A percentile compares a stretch with the other conserved stretches of the same genome.
These are phyloP conservation scores for Massariosphaeria phaeospora DNA, from an alignment of 495 filamentous ascomycete genomes.

Conservation along the genomic window DNA sequence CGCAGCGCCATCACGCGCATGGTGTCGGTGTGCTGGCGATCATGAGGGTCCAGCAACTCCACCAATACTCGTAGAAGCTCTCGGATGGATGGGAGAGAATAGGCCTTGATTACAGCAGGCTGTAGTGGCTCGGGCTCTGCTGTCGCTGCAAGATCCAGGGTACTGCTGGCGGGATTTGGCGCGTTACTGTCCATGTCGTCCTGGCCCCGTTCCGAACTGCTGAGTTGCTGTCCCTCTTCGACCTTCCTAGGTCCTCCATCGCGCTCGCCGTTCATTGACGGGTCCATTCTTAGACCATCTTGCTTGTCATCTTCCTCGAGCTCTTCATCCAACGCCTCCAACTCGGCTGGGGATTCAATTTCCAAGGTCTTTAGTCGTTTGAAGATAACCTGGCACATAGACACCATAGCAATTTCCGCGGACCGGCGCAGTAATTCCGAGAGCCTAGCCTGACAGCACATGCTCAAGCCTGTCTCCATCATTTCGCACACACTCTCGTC, in stretches of 20 bases:
- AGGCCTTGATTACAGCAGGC: conserved; percentile 66
- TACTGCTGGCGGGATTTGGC: conserved; percentile 29
- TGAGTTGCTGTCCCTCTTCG: conserved; percentile 26
- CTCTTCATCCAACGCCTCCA: conserved; percentile 54
- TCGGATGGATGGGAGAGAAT: conserved; percentile 86
- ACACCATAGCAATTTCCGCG: conserved; percentile 95
- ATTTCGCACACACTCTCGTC: conserved; percentile 98
- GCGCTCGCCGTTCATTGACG: conserved; percentile 69
- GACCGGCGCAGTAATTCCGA: conserved; percentile 86
- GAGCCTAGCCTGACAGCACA: conserved; percentile 90
- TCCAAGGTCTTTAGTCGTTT: conserved; percentile 83
- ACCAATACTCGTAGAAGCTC: conserved; percentile 95
- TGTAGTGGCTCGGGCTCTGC: conserved; percentile 14
- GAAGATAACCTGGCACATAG: conserved; percentile 98
- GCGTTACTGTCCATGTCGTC: conserved; percentile 24
- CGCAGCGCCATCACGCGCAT: conserved; percentile 96
- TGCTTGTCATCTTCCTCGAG: conserved; percentile 55
- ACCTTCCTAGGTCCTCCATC: conserved; percentile 46
- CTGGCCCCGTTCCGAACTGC: conserved; percentile 23
- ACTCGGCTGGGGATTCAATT: conserved; percentile 58
- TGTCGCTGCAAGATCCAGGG: conserved; percentile 35
- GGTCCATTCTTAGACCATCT: conserved; percentile 81
- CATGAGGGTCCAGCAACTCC: conserved; percentile 87
- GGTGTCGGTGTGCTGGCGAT: conserved; percentile 82
- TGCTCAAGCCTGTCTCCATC: conserved; percentile 97